Percentiles rank a stretch among this genome's conserved stretches.
These are phyloP conservation scores for Scheffersomyces lignicola DNA, from an alignment of 1,139 yeast genomes.

Conservation along the genomic window DNA sequence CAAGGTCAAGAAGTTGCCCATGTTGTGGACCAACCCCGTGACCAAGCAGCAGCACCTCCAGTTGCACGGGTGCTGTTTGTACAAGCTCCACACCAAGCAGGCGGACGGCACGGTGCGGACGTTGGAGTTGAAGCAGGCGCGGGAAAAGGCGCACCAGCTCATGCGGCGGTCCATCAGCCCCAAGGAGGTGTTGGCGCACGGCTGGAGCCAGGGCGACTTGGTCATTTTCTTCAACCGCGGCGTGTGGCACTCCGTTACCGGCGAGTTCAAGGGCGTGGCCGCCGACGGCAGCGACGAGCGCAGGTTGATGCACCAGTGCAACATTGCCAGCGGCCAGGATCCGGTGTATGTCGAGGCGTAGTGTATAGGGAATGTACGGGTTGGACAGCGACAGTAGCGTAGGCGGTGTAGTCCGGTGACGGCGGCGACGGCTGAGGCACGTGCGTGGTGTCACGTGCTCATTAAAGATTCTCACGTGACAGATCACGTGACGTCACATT, in stretches of 20 bases:
- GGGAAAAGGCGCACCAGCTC: constrained; percentile 64
- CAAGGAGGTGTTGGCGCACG: constrained; percentile 70
- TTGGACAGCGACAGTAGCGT: no score
- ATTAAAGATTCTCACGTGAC: not conserved
- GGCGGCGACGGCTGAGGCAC: no score
- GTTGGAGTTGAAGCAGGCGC: constrained; percentile 66
- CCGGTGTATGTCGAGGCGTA: constrained; percentile 36
- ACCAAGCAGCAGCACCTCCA: constrained; percentile 81
- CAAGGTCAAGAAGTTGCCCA: constrained; percentile 72
- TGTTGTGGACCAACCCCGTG: constrained; percentile 92
- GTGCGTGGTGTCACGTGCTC: no score
- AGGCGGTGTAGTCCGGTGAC: no score
- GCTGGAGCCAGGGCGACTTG: constrained; percentile 80
- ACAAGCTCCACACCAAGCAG: constrained; percentile 56
- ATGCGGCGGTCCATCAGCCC: constrained; percentile 90
- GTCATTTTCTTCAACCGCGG: constrained; percentile 86
- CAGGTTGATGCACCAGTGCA: constrained; percentile 90
- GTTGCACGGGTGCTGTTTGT: constrained; percentile 83
- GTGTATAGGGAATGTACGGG: no score
- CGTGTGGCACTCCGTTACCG: constrained; percentile 88
- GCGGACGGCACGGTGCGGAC: constrained; percentile 51
- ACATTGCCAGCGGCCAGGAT: constrained; percentile 78
- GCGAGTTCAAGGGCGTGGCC: constrained; percentile 62
- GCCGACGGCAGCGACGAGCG: constrained; percentile 60
- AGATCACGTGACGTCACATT: no score